Evolutionary conservation across 495 filamentous ascomycete species (phyloP), one percentile per base, ranked within the genome.

Genomic region (Neurospora sp.): DNA sequence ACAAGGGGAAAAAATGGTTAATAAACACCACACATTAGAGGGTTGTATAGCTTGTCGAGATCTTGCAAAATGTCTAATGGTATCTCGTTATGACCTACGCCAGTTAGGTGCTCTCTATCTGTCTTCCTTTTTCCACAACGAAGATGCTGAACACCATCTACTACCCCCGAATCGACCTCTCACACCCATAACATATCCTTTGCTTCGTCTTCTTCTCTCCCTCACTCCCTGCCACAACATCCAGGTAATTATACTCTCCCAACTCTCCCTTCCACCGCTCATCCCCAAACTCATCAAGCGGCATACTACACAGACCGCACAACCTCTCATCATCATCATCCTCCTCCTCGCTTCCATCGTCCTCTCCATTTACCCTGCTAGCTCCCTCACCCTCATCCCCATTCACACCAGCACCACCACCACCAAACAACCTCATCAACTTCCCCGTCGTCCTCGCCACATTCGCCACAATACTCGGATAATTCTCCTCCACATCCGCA

Each of bases 391-490:
- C 69, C 5, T 8, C 27, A 40, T 4, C 42, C 3, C 18, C 42
- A n/a, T 46, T n/a, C 42, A 9, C 42, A 10, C 42, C 42, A 46
- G 0, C 39, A 37, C 46, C 69, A 5, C 18, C 71, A 5, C 37
- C 68, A 2, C 40, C 71, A 10, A 37, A 44, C 44, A 75, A 70
- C 71, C 85, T 76, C 42, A 88, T 78, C 39, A 98, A 85, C 82
- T 94, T 96, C 72, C 90, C 89, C 11, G 91, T 90, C 39, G 94
- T 99, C 73, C 92, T 87, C 5, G 97, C 93, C 11, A 98, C 96
- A 77, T 99, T 99, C 18, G 93, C 90, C 74, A 99, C 96, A 37
- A 98, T 92, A 71, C 91, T 92, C 11, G 94, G 94, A 79, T 95
- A 98, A 69, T 91, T 92, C 71, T 88, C 87, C 79, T 98, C 96